Evolutionary conservation across 2,329 filamentous ascomycete species (phyloP), one percentile per base, ranked within the genome.

Genomic region (Alternaria arborescens): DNA sequence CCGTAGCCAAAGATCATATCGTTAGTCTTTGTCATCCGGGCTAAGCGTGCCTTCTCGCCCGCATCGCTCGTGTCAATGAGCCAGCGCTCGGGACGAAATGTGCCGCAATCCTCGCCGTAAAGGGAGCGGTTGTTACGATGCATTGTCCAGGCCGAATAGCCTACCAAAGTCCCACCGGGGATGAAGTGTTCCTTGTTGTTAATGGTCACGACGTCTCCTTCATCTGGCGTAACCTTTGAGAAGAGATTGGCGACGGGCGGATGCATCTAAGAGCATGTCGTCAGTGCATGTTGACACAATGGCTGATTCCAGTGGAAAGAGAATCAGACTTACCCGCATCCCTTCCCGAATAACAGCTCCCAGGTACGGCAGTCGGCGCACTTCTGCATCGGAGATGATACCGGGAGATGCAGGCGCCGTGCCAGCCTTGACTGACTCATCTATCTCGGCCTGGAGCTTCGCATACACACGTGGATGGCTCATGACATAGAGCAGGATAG

Each of bases 81-180:
- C 83, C 83, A 86, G 16, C 84, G 73, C 71, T 85, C 84, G 0
- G 84, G 84, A 1, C 81, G 77, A 70, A 84, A 86, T 4, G 77
- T 66, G 4, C 79, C 73, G 0, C 80, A 79, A 58, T 86, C 83
- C 4, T 68, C 64, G 8, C 75, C 77, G 58, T 76, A 79, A 0
- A 77, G 46, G 7, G 54, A 38, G 8, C 58, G 69, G 59, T 77
- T 75, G 58, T 70, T 71, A 44, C 72, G 71, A 42, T 77, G 71
- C 70, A 78, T 76, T 18, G 56, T 61, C 67, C 69, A 76, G 5
- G 69, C 74, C 12, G 71, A 73, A 58, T 77, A 77, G 8, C 75
- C 74, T 52, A 79, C 61, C 50, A 74, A 64, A 0, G 74, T 77
- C 36, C 71, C 76, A n/a, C 75, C 77, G 0, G 77, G 76, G 48